Percentiles rank a stretch among this genome's conserved stretches.
Evolutionary conservation across 805 yeast species (phyloP).

Genomic region (Wickerhamiella qilinensis): DNA sequence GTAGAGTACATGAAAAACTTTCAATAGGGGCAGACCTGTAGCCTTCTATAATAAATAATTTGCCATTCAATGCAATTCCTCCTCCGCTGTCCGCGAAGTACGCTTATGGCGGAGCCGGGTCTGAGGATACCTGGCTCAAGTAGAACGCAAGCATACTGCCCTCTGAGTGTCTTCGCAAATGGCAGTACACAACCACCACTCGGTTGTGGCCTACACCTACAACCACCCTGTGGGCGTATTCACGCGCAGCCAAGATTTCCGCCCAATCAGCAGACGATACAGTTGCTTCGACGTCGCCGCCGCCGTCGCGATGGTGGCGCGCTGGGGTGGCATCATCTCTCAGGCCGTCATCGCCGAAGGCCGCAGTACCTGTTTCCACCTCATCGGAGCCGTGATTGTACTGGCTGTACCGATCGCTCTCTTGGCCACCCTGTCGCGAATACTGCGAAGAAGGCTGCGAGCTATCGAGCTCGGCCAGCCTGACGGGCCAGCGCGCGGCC

Average conservation of each 20-base stretch:
- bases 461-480: not conserved
- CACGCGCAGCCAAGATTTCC: not conserved
- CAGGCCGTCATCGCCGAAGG: no score
- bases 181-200: constrained; percentile 1
- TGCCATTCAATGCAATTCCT: no score
- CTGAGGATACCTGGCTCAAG: not conserved
- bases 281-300: not conserved
- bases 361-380: not conserved
- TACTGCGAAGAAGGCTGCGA: no score
- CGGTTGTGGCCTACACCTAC: constrained; percentile 2
- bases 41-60: not conserved
- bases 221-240: not conserved
- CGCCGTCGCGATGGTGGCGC: no score
- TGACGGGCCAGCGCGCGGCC: constrained; percentile 1
- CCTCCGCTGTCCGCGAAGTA: no score
- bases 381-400: not conserved
- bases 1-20: constrained; percentile 8
- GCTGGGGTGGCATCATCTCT: no score
- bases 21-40: not conserved
- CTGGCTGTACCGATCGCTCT: not conserved
- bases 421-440: no score
- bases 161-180: not conserved
- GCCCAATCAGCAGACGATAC: constrained; percentile 3
- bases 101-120: not conserved
- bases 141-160: not conserved